Evolutionary conservation across 257 asterid species (phyloP), one percentile per base, ranked within the genome.

Genomic region (Coffea canephora): DNA sequence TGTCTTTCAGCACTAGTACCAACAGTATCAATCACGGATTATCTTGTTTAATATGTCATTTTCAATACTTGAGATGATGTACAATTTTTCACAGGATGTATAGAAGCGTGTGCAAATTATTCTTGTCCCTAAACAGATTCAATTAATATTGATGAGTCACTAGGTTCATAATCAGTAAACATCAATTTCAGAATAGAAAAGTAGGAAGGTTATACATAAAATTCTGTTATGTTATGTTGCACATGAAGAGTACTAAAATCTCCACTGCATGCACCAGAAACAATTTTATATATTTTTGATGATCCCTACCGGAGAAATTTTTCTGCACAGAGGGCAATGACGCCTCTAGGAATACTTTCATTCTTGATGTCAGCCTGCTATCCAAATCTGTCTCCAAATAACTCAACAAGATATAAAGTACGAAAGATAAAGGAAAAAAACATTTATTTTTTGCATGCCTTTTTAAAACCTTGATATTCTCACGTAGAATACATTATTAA

Each of bases 361-460:
- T 82, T 84, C 87, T 84, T 77, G 94, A 82, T 70, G 82, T 45
- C 71, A 86, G 83, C 76, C 49, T 85, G 67, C n/a, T 34, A 64
- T 90, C 91, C 81, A 75, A 52, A 77, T 90, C 93, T 89, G 90
- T 79, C 78, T 12, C 88, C 84, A 77, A 52, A 77, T 67, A 48
- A 73, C 27, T 81, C 79, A 76, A 65, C 48, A 62, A 76, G 8
- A 45, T 45, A 55, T 54, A 27, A 27, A 41, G 3, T 18, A 27
- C 23, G 23, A 52, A 25, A 15, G 21, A 46, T 6, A 8, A 49
- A 57, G 49, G 12, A 70, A 81, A 62, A n/a, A 10, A 69, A 21
- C 16, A 1, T 45, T 59, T 36, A 18, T 19, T 52, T 3, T 61
- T 57, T 57, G 21, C 6, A 12, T 8, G 21, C 31, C 9, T 2